Evolutionary conservation across 202 grass and related monocot genomes (phyloP), one percentile per base, ranked within the genome.

Genomic region (Eragrostis tef): DNA sequence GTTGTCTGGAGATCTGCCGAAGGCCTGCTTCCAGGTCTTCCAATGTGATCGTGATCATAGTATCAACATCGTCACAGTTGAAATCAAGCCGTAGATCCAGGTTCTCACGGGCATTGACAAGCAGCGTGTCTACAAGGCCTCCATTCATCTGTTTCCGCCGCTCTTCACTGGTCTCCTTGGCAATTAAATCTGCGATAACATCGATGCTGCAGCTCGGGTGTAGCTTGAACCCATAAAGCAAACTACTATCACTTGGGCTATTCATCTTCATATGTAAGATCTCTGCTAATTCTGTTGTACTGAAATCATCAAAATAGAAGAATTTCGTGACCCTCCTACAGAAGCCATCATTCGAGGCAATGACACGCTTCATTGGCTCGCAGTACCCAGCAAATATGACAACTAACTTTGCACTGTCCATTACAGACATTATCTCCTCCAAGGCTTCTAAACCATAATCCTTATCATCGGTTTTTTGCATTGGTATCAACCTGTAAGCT

Each of bases 361-460:
- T 99, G 73, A 99, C 85, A 29, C 89, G 96, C 74, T 92, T 95
- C 96, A 99, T 99, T 34, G 90, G 96, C 73, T 99, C 83, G 22
- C 69, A 91, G 81, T 99, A 99, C 21, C 96, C 96, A 39, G 93
- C 93, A 87, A 99, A 99, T 87, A 99, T 84, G 58, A 99, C 86
- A 20, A 96, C 87, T 36, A 99, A 59, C 77, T 96, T 99, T 27
- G 87, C 90, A 82, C 84, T 87, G 72, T 99, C 96, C 96, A 99
- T 99, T 41, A 99, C 87, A 17, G 93, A 96, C 93, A 99, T 99
- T 68, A 99, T 99, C 83, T 99, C 96, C 89, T 99, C 93, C 73
- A 99, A 73, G 54, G 96, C 96, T 82, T 99, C 96, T 77, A 99
- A 63, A 75, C 96, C 96, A 74, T 99, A 99, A 81, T 99, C 96